Evolutionary conservation across 2,329 filamentous ascomycete species (phyloP), one percentile per base, ranked within the genome.

Genomic region (Bretziella fagacearum): DNA sequence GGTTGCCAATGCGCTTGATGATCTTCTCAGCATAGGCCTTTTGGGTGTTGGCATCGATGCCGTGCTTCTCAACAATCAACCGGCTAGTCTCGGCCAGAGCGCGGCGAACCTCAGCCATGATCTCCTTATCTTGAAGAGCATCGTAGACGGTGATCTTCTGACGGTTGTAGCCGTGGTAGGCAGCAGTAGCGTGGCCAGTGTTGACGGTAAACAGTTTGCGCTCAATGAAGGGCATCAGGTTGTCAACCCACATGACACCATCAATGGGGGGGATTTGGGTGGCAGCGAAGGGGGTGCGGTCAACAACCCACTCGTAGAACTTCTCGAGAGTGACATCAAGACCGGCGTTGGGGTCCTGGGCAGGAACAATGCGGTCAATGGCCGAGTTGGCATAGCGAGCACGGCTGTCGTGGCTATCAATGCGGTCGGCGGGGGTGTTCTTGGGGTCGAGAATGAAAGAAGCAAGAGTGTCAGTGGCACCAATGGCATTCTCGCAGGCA

Each of bases 131-230:
- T 52, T 53, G 51, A 2, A 54, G 53, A 36, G 53, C 53, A 57
- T 96, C 89, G 60, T 91, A 84, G 55, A 98, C 85, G 51, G 82
- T 93, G 59, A 75, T 71, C 72, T 93, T 89, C 59, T 83, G 79
- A 54, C 79, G 74, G 66, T 86, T 74, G 73, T 93, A 83, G 47
- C 87, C 89, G 64, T 91, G 87, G 74, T 96, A 96, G 51, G 91
- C 89, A 17, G 87, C 87, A 6, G 89, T 93, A 51, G 91, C 91
- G 62, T 98, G 91, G 48, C 86, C 83, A 18, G 91, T 98, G 75
- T 98, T 98, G 73, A 98, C 89, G 18, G 91, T 98, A 73, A 87
- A 98, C 54, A 98, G 79, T 75, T 98, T 98, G 64, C 91, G 87
- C 77, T 98, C 91, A 58, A 98, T 96, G 69, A 89, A 98, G 49